A percentile compares a stretch with the other conserved stretches of the same genome.
Conservation (phyloP, 805 yeast species). For the Yamadazyma akitaensis region DNA sequence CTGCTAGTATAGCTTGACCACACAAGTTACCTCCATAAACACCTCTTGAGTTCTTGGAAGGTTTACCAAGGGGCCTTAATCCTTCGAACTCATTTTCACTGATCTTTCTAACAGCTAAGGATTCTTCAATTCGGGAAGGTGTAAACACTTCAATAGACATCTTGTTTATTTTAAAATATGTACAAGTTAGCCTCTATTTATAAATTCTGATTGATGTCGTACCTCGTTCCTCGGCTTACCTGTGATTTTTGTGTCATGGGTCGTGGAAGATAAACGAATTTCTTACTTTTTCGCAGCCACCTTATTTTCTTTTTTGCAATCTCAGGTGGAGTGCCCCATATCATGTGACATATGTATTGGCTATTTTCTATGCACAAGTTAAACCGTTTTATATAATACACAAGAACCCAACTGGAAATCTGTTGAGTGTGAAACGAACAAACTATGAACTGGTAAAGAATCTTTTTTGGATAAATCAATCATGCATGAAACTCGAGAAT, state of each 20-base stretch:
- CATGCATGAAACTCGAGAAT: no score
- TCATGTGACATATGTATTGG: not conserved
- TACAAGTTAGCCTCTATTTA: not conserved
- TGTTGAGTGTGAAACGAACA: no score
- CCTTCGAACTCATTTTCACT: constrained; percentile 19
- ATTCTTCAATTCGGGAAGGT: constrained; percentile 6
- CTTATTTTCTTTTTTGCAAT: not conserved
- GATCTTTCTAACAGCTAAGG: constrained; percentile 8
- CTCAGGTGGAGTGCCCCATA: not conserved
- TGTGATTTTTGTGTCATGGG: not conserved
- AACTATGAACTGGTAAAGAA: no score
- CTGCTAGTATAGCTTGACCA: constrained; percentile 38
- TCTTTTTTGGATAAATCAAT: no score
- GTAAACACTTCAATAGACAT: constrained; percentile 3
- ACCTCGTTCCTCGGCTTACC: constrained; percentile 1
- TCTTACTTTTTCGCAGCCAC: not conserved
- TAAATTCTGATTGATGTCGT: not conserved
- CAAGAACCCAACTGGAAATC: no score
- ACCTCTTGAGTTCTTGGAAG: constrained; percentile 30
- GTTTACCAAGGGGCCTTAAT: constrained; percentile 26
- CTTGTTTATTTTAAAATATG: not conserved
- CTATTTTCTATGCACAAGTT: not conserved
- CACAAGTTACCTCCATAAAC: constrained; percentile 41
- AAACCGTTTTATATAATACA: not conserved
- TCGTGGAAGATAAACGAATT: not conserved